These are phyloP conservation scores for Naganishia sp. DNA, from an alignment of 1,284 basidiomycete species.

Conservation along the genomic window DNA sequence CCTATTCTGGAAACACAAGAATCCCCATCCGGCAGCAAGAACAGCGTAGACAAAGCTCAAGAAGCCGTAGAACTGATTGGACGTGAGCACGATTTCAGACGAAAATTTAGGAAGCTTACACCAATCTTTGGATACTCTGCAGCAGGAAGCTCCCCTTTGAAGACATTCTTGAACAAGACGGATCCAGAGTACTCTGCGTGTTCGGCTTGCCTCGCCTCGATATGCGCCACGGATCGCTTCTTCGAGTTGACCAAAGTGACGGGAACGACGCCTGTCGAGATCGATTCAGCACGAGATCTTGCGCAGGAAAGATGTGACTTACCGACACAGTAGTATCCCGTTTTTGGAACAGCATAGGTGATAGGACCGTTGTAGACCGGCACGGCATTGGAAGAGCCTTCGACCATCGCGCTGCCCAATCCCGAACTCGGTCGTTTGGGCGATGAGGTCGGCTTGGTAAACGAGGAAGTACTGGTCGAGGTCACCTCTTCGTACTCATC, in stretches of 20 bases:
- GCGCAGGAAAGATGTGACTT: slow-evolving; percentile 46
- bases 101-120: slow-evolving; percentile 58
- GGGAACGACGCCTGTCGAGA: slow-evolving; percentile 71
- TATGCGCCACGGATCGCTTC: slow-evolving; percentile 17
- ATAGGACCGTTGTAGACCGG: slow-evolving; percentile 46
- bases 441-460: neutral
- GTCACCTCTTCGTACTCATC: neutral
- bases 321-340: slow-evolving; percentile 95
- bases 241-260: slow-evolving; percentile 63
- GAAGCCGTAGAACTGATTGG: slow-evolving; percentile 75
- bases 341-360: slow-evolving; percentile 79
- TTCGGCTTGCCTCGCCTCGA: slow-evolving; percentile 47
- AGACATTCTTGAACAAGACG: slow-evolving; percentile 84
- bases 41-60: slow-evolving; percentile 76
- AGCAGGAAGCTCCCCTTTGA: slow-evolving; percentile 84
- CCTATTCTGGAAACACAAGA: slow-evolving; percentile 77
- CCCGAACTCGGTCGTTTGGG: slow-evolving; percentile 12
- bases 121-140: slow-evolving; percentile 97
- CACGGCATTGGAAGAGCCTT: slow-evolving; percentile 29
- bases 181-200: slow-evolving; percentile 81
- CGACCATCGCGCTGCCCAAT: neutral
- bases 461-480: slow-evolving; percentile 4
- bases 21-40: slow-evolving; percentile 75
- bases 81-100: slow-evolving; percentile 7
- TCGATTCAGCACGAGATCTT: neutral